Conservation (phyloP, 805 yeast genomes). For the Pichia heedii region DNA sequence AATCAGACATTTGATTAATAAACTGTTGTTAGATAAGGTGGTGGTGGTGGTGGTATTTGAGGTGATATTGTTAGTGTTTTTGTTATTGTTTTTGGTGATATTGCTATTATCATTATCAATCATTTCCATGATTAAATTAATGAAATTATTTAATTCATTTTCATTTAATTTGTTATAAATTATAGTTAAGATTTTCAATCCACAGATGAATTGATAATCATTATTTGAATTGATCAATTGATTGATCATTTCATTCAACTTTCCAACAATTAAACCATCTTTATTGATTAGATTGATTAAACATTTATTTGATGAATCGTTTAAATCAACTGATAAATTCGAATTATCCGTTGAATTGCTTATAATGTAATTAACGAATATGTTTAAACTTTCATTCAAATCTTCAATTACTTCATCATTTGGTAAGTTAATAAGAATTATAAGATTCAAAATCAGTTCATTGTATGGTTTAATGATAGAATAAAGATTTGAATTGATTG, state of each 20-base stretch:
- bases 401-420: constrained; percentile 56
- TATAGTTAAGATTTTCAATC: not conserved
- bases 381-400: constrained; percentile 83
- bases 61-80: no score
- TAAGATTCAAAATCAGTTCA: constrained; percentile 58
- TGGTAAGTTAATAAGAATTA: constrained; percentile 70
- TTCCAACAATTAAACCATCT: not conserved
- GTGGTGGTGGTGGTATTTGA: no score
- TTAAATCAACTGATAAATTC: not conserved
- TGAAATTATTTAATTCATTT: not conserved
- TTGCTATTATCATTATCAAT: not conserved
- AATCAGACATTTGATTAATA: not conserved
- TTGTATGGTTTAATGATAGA: constrained; percentile 51
- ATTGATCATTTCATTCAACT: not conserved
- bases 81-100: no score
- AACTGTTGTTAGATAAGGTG: no score
- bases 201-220: not conserved
- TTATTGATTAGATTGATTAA: not conserved
- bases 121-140: not conserved
- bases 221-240: not conserved
- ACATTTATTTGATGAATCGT: not conserved
- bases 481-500: constrained; percentile 1
- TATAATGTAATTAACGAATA: constrained; percentile 42
- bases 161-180: not conserved
- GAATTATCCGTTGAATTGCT: not conserved